A percentile compares a stretch with the other conserved stretches of the same genome.
Conservation (phyloP, 2,329 filamentous ascomycete species). For the Trichoderma sp. region DNA sequence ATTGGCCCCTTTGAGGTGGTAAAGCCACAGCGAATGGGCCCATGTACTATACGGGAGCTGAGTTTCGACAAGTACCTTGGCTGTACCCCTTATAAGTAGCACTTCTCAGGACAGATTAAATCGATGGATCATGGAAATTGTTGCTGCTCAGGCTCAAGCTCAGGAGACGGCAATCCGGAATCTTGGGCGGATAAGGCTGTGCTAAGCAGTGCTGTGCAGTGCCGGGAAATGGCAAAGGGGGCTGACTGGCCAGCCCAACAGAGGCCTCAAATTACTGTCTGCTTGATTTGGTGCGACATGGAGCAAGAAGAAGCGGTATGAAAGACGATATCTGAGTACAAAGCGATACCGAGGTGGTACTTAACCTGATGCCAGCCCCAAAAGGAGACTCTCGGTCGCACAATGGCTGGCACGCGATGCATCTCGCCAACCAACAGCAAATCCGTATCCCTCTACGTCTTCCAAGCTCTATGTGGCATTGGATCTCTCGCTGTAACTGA, state of each 20-base stretch:
- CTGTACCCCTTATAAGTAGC: neutral
- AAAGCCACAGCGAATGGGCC: neutral
- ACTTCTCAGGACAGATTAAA: neutral
- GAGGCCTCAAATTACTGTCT: neutral
- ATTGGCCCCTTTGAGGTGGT: neutral
- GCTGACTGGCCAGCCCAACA: neutral
- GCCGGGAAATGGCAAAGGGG: neutral
- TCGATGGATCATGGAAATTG: neutral
- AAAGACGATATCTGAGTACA: neutral
- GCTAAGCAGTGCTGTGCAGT: neutral
- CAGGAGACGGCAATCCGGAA: conserved; percentile 3
- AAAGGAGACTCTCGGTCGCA: neutral
- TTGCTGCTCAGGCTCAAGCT: neutral
- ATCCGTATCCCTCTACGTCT: neutral
- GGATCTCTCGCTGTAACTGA: neutral
- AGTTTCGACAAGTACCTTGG: neutral
- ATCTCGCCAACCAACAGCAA: neutral
- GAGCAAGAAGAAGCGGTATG: conserved; percentile 1
- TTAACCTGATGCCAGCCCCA: neutral
- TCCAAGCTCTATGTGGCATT: neutral
- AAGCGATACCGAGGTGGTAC: neutral
- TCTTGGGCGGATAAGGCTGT: neutral
- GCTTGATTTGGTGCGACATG: neutral
- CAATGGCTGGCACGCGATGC: neutral
- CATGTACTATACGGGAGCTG: too few species aligned